phyloP scores from a whole-genome alignment of 2,329 filamentous ascomycete species.

The Ceratocystis papillata region DNA sequence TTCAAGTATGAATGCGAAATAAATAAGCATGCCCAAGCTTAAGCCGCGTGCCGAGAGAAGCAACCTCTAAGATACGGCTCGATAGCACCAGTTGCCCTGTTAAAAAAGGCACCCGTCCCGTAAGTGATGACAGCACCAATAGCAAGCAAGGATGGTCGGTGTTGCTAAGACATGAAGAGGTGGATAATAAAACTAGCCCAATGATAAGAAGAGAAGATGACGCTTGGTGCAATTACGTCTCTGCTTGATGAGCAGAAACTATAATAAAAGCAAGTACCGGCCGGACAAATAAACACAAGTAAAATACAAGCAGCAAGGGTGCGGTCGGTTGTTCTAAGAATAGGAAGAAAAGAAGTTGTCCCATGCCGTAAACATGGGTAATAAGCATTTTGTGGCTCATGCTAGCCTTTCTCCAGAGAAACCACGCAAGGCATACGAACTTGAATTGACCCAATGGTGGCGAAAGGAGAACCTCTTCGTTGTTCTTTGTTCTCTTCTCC shows the following conservation, averaged over 20 bases:
- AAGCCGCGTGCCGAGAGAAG: background rate
- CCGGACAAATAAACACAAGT: background rate
- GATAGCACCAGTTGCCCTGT: background rate
- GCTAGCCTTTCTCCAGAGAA: background rate
- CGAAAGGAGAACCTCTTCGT: background rate
- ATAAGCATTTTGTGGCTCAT: background rate
- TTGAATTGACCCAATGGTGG: background rate
- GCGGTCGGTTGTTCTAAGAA: constrained; percentile 1
- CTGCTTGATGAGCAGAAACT: background rate
- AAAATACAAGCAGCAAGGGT: background rate
- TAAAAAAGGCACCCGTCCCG: background rate
- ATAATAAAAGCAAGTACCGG: background rate
- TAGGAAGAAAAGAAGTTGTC: background rate
- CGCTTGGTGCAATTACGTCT: background rate
- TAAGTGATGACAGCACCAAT: background rate
- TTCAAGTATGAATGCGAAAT: no score
- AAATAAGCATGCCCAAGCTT: background rate
- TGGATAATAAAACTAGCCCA: background rate
- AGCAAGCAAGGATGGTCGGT: no score
- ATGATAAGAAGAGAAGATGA: background rate
- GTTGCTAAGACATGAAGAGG: background rate
- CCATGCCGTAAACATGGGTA: background rate
- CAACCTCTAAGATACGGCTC: background rate
- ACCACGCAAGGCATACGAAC: background rate
- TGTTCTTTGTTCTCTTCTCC: background rate